A percentile compares a stretch with the other conserved stretches of the same genome.
Evolutionary conservation across 106 monocot genomes (phyloP).

Genomic region (Cymbidium sinense): DNA sequence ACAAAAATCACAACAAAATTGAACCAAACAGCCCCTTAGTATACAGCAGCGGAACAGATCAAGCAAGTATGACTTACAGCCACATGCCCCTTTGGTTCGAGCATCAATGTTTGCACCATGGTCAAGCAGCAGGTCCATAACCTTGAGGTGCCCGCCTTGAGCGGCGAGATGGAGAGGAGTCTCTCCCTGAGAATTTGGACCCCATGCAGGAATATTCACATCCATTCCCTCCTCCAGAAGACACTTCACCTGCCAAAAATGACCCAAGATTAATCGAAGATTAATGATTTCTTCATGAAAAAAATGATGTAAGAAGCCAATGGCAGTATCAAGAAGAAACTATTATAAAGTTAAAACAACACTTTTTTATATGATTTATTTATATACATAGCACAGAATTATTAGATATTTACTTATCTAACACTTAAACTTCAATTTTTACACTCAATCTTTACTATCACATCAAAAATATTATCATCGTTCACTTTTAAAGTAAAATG

Average conservation of each 20-base stretch:
- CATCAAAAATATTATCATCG: no score
- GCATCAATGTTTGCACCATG: slow-evolving; percentile 96
- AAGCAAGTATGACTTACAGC: slow-evolving; percentile 54
- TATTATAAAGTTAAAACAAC: background rate
- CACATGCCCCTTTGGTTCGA: slow-evolving; percentile 94
- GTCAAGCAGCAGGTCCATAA: slow-evolving; percentile 90
- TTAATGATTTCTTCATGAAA: background rate
- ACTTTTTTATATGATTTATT: background rate
- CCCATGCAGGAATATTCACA: slow-evolving; percentile 77
- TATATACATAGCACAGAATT: no score
- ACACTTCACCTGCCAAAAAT: slow-evolving; percentile 54
- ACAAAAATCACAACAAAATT: no score
- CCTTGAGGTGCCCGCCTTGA: slow-evolving; percentile 88
- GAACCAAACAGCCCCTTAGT: background rate
- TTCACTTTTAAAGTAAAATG: no score
- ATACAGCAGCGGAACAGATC: background rate
- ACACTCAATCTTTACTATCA: no score
- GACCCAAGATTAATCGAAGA: background rate
- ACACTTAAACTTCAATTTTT: no score
- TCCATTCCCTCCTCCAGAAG: slow-evolving; percentile 82
- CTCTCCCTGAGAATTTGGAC: slow-evolving; percentile 79
- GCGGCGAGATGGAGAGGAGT: slow-evolving; percentile 99
- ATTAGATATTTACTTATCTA: no score
- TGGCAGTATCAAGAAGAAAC: background rate
- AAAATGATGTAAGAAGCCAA: background rate